Conservation (phyloP, 805 yeast species). For the Suhomyces sp. region DNA sequence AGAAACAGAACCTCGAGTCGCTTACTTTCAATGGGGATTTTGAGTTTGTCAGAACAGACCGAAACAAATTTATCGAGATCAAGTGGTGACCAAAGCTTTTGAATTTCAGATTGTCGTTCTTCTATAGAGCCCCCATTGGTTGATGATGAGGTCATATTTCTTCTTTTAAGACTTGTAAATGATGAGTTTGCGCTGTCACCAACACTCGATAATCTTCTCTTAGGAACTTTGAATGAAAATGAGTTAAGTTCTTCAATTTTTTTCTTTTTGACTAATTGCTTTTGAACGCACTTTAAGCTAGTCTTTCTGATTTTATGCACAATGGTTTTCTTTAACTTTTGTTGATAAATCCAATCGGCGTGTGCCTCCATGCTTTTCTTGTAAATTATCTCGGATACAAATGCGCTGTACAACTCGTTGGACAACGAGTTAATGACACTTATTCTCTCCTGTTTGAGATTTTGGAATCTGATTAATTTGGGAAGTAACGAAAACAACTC, state of each 20-base stretch:
- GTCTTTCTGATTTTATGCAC: constrained; percentile 29
- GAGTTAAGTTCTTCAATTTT: constrained; percentile 30
- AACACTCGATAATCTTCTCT: constrained; percentile 15
- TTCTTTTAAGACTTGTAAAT: constrained; percentile 13
- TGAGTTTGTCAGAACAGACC: constrained; percentile 26
- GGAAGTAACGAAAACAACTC: constrained; percentile 27
- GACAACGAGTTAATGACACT: constrained; percentile 39
- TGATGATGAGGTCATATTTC: constrained; percentile 9
- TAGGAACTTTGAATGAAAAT: constrained; percentile 22
- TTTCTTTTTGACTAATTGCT: constrained; percentile 26
- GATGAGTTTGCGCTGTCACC: constrained; percentile 5
- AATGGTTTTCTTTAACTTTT: constrained; percentile 24
- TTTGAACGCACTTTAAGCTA: constrained; percentile 23
- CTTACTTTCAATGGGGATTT: constrained; percentile 18
- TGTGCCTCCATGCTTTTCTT: constrained; percentile 38
- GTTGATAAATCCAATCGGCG: constrained; percentile 43
- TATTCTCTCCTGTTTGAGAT: constrained; percentile 18
- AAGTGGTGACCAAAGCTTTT: constrained; percentile 48
- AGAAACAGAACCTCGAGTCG: constrained; percentile 31
- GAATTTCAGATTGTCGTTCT: constrained; percentile 33
- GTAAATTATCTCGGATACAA: constrained; percentile 56
- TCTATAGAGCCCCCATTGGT: constrained; percentile 9
- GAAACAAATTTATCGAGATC: constrained; percentile 34
- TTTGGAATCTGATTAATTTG: constrained; percentile 20
- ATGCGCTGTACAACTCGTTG: constrained; percentile 54